Base-by-base conservation (phyloP, 176 grass and related monocot species). In the Hyparrhenia diplandra region DNA sequence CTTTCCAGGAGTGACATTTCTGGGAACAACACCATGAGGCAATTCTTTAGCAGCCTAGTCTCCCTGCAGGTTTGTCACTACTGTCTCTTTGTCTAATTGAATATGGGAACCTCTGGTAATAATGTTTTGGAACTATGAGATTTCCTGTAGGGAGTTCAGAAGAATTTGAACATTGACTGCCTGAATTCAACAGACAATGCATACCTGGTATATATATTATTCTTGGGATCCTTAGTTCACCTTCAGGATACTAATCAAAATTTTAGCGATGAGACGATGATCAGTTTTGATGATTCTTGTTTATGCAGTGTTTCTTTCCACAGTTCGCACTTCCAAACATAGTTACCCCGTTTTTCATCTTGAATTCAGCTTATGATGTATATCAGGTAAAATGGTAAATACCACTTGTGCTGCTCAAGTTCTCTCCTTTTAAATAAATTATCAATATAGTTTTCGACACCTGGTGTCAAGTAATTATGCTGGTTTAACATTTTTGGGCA, bases 301-400 rank as follows among this genome's bases (percentile, higher is more conserved):
- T 4, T 36, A 1, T 78, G 85, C 89, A 94, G 94, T 97, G 91
- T 67, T 92, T 94, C 80, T 97, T 97, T 58, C 94, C 94, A 1
- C 91, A 97, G 24, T 84, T 90, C 28, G 46, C 55, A 64, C 64
- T 94, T 73, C 27, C 59, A 54, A 67, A 88, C 80, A 87, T 94
- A 32, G 71, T 28, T 78, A 79, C 67, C n/a, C 94, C 94, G 8
- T 97, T 91, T 79, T 97, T 97, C 62, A 91, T 97, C 62, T 78
- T 97, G 58, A 97, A 97, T 81, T 92, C 94, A 58, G 94, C 94
- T 9, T 97, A 94, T 25, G 94, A 97, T 54, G 65, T 86, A 14
- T 97, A 92, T 82, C 94, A 94, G n/a, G n/a, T n/a, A n/a, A n/a
- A n/a, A n/a, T n/a, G 85, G 94, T 92, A 78, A 85, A 41, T 24